Evolutionary conservation across 1,139 yeast species (phyloP).

Genomic region (Protomyces macrosporus): DNA sequence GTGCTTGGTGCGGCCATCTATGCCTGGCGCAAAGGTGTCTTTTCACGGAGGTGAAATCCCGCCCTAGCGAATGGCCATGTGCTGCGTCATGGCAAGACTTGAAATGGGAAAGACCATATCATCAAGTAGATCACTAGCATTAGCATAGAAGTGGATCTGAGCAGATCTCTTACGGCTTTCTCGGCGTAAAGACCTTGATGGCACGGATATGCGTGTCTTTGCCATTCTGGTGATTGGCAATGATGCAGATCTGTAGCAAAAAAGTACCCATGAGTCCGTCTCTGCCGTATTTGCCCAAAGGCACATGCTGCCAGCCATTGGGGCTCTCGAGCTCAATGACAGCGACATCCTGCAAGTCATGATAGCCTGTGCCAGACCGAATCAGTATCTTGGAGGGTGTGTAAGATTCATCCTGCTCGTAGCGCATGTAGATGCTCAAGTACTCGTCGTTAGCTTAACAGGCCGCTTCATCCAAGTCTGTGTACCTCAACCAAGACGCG

Average conservation of each 20-base stretch:
- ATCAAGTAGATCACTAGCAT: neutral
- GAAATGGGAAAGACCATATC: neutral
- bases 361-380: conserved; percentile 78
- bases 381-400: conserved; percentile 74
- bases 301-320: conserved; percentile 72
- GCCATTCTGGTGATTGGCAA: conserved; percentile 89
- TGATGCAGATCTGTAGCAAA: conserved; percentile 60
- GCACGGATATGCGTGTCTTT: conserved; percentile 90
- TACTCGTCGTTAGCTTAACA: conserved; percentile 36
- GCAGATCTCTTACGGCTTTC: conserved; percentile 25
- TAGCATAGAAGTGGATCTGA: neutral
- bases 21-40: neutral
- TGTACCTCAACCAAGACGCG: conserved; percentile 56
- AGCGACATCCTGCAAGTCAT: conserved; percentile 73
- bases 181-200: conserved; percentile 52
- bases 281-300: conserved; percentile 37
- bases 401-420: conserved; percentile 75
- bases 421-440: conserved; percentile 65
- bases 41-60: neutral
- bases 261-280: conserved; percentile 38
- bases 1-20: neutral
- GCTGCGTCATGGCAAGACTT: neutral
- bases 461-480: neutral
- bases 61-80: neutral
- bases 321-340: conserved; percentile 64